Evolutionary conservation across 1,284 basidiomycete genomes (phyloP).

Genomic region (Ganoderma boninense): DNA sequence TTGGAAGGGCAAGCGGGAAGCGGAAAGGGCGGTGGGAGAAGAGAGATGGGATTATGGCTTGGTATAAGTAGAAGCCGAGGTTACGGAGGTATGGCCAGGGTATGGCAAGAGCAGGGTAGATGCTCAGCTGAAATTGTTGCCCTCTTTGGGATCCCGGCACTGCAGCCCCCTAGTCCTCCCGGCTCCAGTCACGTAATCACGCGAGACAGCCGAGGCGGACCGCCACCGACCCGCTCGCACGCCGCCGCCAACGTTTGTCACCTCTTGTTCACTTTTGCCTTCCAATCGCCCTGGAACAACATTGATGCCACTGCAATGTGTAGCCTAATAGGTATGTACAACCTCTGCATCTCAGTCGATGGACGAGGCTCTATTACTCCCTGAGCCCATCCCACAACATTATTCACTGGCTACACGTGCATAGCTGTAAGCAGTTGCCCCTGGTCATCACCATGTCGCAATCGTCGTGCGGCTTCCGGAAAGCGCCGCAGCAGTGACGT

Average conservation of each 20-base stretch:
- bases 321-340: no score
- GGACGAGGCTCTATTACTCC: no score
- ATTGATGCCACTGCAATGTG: no score
- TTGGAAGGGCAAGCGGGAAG: conserved; percentile 10
- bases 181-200: conserved; percentile 32
- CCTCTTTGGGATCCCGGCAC: conserved; percentile 13
- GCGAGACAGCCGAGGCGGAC: conserved; percentile 6
- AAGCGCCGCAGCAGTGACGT: neutral
- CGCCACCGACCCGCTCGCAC: neutral
- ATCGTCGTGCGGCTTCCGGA: neutral
- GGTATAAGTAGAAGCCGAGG: conserved; percentile 21
- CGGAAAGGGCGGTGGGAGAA: conserved; percentile 9
- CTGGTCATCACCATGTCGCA: neutral
- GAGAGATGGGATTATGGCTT: conserved; percentile 7
- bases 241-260: neutral
- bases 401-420: neutral
- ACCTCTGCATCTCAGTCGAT: no score
- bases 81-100: conserved; percentile 1
- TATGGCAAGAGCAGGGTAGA: neutral
- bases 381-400: neutral
- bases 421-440: neutral
- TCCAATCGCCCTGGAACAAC: no score
- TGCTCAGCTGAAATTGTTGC: conserved; percentile 18
- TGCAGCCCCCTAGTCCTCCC: neutral
- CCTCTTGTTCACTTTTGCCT: no score